Evolutionary conservation across 805 yeast species (phyloP).

Genomic region (Yueomyces sp.): DNA sequence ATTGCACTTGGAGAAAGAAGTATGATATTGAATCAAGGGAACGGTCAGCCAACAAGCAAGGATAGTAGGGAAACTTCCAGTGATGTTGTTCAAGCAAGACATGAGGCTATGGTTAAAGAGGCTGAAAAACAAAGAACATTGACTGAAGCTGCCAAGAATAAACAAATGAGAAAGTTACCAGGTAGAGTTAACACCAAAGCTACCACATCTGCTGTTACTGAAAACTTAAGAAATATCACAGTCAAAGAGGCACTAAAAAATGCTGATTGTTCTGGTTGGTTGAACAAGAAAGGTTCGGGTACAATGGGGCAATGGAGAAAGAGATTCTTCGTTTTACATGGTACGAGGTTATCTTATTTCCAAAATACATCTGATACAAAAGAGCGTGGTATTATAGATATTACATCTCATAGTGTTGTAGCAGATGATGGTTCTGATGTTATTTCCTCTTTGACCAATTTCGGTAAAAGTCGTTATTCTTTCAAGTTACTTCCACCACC

Average conservation of each 20-base stretch:
- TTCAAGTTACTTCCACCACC: conserved; percentile 94
- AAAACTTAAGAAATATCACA: conserved; percentile 66
- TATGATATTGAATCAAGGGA: not conserved
- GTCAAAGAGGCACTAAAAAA: conserved; percentile 68
- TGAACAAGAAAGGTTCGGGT: conserved; percentile 81
- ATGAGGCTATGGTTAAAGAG: conserved; percentile 3
- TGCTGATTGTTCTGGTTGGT: conserved; percentile 84
- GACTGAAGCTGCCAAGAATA: conserved; percentile 38
- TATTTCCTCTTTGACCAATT: conserved; percentile 80
- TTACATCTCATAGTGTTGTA: conserved; percentile 84
- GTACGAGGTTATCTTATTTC: conserved; percentile 85
- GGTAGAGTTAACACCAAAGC: conserved; percentile 36
- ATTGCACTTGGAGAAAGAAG: conserved; percentile 3
- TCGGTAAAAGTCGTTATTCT: conserved; percentile 88
- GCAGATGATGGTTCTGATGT: conserved; percentile 73
- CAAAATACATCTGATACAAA: conserved; percentile 60
- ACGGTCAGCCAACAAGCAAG: conserved; percentile 1
- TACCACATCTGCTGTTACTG: conserved; percentile 58
- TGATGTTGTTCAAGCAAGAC: conserved; percentile 1
- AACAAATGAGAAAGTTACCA: conserved; percentile 40
- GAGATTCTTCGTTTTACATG: conserved; percentile 74
- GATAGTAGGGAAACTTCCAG: conserved; percentile 31
- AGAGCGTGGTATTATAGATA: conserved; percentile 90
- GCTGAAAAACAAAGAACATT: conserved; percentile 29
- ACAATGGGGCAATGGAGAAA: conserved; percentile 87